Evolutionary conservation across 148 eudicot genomes (phyloP).

Genomic region (Amaranthus hypochondriacus): DNA sequence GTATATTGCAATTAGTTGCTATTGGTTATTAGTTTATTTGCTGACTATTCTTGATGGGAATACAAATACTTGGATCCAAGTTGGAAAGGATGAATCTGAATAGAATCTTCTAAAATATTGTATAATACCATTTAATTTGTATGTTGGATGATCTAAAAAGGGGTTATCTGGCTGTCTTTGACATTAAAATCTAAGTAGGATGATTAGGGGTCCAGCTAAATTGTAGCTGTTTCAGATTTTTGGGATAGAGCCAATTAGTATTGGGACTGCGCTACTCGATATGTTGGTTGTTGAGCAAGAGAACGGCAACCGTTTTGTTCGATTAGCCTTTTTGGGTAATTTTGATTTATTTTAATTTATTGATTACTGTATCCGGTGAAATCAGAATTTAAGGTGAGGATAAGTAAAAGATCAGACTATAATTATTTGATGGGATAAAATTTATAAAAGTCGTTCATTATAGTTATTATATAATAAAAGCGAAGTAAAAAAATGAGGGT

Average conservation of each 20-base stretch:
- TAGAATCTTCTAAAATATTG: constrained; percentile 4
- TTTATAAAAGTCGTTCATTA: too few relatives aligned
- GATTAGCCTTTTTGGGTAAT: too few relatives aligned
- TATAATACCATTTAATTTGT: background rate
- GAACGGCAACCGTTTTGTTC: too few relatives aligned
- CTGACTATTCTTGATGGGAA: constrained; percentile 17
- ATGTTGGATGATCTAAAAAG: background rate
- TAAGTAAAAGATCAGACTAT: too few relatives aligned
- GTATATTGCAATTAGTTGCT: background rate
- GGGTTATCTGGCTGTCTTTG: background rate
- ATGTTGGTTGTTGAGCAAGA: background rate
- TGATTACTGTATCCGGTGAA: too few relatives aligned
- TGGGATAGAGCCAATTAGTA: constrained; percentile 10
- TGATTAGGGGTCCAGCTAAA: background rate
- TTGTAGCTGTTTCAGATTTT: constrained; percentile 2
- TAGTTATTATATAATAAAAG: too few relatives aligned
- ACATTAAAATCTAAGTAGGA: background rate
- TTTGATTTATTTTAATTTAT: too few relatives aligned
- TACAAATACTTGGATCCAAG: background rate
- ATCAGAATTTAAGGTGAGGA: too few relatives aligned
- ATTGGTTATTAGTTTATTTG: constrained; percentile 6
- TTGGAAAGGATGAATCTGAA: constrained; percentile 15
- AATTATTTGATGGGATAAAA: too few relatives aligned
- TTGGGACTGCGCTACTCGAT: constrained; percentile 21
- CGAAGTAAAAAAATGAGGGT: too few relatives aligned